Evolutionary conservation across 2,329 filamentous ascomycete genomes (phyloP).

Genomic region (Xylaria sp.): DNA sequence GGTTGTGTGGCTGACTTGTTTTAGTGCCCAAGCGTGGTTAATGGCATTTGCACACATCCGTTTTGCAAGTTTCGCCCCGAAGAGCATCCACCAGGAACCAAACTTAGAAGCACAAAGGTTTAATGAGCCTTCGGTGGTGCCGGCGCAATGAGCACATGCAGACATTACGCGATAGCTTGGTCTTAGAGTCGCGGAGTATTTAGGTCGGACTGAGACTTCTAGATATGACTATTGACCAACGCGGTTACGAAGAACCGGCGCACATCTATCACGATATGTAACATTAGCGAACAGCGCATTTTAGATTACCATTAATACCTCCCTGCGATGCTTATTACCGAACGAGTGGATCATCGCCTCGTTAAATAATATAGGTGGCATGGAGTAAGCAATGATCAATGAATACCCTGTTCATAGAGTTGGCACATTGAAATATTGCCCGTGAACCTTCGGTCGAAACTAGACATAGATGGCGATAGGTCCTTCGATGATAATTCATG

Average conservation of each 20-base stretch:
- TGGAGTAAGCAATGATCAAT: conserved; percentile 14
- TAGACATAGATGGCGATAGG: too few species aligned
- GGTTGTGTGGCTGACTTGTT: conserved; percentile 16
- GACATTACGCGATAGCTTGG: not conserved
- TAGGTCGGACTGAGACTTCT: not conserved
- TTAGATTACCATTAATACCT: not conserved
- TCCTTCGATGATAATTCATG: too few species aligned
- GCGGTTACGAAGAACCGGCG: not conserved
- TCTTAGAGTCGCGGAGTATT: not conserved
- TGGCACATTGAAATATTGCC: not conserved
- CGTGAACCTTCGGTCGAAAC: too few species aligned
- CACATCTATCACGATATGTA: conserved; percentile 18
- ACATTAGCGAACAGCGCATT: conserved; percentile 15
- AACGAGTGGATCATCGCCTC: not conserved
- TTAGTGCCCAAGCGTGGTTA: conserved; percentile 59
- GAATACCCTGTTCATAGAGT: conserved; percentile 5
- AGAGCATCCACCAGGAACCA: conserved; percentile 63
- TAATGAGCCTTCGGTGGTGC: not conserved
- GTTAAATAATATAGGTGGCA: not conserved
- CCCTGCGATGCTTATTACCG: not conserved
- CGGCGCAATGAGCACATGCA: not conserved
- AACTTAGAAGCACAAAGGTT: conserved; percentile 44
- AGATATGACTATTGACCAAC: not conserved
- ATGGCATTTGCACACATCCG: conserved; percentile 58
- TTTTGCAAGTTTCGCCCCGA: conserved; percentile 60